Percentiles rank a stretch among this genome's conserved stretches.
Conservation (phyloP, 2,329 filamentous ascomycete species). For the Tympanopsis confertula region DNA sequence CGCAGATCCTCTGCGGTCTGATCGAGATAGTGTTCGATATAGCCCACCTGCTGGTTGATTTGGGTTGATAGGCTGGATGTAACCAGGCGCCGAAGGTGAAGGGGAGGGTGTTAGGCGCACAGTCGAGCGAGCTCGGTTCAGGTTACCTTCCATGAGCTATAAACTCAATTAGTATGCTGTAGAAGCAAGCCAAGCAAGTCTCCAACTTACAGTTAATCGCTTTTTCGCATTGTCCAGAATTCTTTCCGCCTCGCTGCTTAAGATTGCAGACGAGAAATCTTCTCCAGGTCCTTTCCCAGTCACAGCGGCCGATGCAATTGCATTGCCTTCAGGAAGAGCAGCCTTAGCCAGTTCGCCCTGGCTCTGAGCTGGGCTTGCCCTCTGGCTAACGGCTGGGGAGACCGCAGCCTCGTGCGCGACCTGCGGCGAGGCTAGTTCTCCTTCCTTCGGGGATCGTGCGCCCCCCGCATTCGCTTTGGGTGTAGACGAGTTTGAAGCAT, state of each 20-base stretch:
- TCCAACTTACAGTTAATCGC: conserved; percentile 45
- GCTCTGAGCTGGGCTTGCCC: too few species aligned
- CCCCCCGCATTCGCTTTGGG: too few species aligned
- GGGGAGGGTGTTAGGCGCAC: background rate
- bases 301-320: background rate
- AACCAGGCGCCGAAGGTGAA: background rate
- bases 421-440: too few species aligned
- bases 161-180: conserved; percentile 1
- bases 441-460: too few species aligned
- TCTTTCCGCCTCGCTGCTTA: conserved; percentile 54
- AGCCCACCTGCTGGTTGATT: too few species aligned
- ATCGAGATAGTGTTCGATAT: background rate
- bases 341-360: background rate
- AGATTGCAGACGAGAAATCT: conserved; percentile 41
- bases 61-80: background rate
- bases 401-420: too few species aligned
- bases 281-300: conserved; percentile 22
- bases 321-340: background rate
- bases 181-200: conserved; percentile 6
- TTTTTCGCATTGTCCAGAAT: conserved; percentile 62
- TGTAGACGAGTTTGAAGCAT: too few species aligned
- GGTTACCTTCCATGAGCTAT: conserved; percentile 60
- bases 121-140: conserved; percentile 41
- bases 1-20: background rate
- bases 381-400: too few species aligned